Evolutionary conservation across 805 yeast genomes (phyloP).

Genomic region (Nakazawaea molendinolei): DNA sequence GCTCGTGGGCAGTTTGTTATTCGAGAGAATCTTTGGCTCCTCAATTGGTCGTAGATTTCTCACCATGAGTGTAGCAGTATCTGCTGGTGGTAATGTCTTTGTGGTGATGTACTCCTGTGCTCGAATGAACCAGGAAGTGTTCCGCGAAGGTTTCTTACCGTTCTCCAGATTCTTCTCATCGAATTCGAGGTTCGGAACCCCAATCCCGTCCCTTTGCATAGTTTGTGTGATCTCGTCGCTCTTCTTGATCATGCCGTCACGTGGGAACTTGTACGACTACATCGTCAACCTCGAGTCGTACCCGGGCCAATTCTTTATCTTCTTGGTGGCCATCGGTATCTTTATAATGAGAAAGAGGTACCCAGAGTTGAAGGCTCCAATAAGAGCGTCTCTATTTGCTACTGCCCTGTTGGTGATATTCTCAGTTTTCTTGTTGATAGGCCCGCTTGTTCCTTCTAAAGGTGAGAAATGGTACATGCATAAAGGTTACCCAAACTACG

Average conservation of each 20-base stretch:
- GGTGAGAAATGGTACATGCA: conserved; percentile 20
- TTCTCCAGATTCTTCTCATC: conserved; percentile 44
- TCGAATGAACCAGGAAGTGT: conserved; percentile 49
- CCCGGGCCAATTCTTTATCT: conserved; percentile 42
- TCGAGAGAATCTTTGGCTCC: conserved; percentile 44
- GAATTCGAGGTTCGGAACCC: conserved; percentile 49
- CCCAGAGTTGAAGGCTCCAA: conserved; percentile 42
- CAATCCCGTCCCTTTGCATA: conserved; percentile 37
- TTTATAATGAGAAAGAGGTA: conserved; percentile 44
- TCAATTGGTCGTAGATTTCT: conserved; percentile 40
- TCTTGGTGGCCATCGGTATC: conserved; percentile 49
- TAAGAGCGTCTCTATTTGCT: conserved; percentile 44
- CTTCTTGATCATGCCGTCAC: conserved; percentile 35
- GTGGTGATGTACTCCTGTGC: conserved; percentile 48
- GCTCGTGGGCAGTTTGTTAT: conserved; percentile 44
- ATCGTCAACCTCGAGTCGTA: conserved; percentile 47
- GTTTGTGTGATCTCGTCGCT: conserved; percentile 35
- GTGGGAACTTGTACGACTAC: conserved; percentile 44
- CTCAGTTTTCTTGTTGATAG: conserved; percentile 39
- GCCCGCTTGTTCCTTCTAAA: conserved; percentile 41
- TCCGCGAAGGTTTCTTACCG: conserved; percentile 50
- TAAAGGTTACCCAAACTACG: conserved; percentile 44
- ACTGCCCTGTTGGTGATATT: conserved; percentile 38
- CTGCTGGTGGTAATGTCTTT: conserved; percentile 51
- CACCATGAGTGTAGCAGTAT: conserved; percentile 42